phyloP scores from a whole-genome alignment of 2,329 filamentous ascomycete genomes.

The Alternaria consortialis region DNA sequence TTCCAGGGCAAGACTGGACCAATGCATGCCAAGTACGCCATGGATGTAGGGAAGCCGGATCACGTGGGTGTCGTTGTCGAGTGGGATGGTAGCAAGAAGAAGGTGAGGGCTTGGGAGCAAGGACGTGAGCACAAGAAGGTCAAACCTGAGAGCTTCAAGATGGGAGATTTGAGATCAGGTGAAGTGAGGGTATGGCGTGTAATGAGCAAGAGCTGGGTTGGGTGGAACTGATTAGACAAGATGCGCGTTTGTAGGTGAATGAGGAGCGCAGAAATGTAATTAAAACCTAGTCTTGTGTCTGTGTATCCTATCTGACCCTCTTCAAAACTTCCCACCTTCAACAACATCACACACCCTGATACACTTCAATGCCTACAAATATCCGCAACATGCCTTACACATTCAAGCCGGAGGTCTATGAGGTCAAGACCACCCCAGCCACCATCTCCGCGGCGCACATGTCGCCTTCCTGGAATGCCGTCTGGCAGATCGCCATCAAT shows the following conservation, averaged over 20 bases:
- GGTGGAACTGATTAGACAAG: constrained; percentile 65
- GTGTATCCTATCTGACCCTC: neutral
- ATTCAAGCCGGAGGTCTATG: neutral
- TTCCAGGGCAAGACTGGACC: constrained; percentile 96
- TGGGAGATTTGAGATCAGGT: constrained; percentile 89
- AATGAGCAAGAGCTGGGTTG: constrained; percentile 90
- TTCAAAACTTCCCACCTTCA: neutral
- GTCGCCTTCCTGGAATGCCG: neutral
- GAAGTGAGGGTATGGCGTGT: constrained; percentile 98
- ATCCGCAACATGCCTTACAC: neutral
- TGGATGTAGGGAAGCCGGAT: constrained; percentile 85
- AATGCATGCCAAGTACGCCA: constrained; percentile 92
- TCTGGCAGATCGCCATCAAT: neutral
- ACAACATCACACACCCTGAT: neutral
- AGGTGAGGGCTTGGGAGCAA: constrained; percentile 94
- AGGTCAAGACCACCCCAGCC: neutral
- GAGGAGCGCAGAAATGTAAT: constrained; percentile 1
- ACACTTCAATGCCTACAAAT: neutral
- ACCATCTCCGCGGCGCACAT: neutral
- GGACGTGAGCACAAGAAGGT: constrained; percentile 93
- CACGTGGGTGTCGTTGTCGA: constrained; percentile 93
- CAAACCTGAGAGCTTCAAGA: constrained; percentile 90
- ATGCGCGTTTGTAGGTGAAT: neutral
- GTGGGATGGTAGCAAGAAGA: constrained; percentile 99
- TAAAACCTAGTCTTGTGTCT: constrained; percentile 2